Percentiles rank a stretch among this genome's conserved stretches.
Conservation (phyloP, 192 early-diverging fungal genomes). For the Coemansia sp. region DNA sequence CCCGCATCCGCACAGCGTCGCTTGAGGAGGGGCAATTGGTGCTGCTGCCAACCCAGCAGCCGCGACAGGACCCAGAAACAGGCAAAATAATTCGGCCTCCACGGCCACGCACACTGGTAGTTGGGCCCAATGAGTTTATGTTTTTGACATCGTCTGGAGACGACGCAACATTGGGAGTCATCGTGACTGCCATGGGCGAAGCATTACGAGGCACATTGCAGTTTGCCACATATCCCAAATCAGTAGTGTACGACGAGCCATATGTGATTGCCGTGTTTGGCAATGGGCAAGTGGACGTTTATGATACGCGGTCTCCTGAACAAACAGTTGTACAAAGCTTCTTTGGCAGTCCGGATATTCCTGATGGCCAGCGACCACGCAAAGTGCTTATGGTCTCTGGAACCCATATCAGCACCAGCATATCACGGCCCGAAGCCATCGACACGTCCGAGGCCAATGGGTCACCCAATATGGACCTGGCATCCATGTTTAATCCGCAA, state of each 20-base stretch:
- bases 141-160: constrained; percentile 44
- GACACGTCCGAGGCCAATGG: constrained; percentile 2
- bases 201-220: constrained; percentile 49
- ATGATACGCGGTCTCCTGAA: constrained; percentile 39
- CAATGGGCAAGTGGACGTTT: constrained; percentile 28
- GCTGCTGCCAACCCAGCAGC: constrained; percentile 50
- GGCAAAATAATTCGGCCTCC: constrained; percentile 38
- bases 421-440: constrained; percentile 24
- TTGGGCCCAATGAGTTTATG: constrained; percentile 49
- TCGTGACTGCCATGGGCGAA: constrained; percentile 51
- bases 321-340: constrained; percentile 32
- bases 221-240: constrained; percentile 43
- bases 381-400: constrained; percentile 17
- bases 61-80: constrained; percentile 23
- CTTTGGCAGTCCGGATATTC: constrained; percentile 5
- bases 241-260: constrained; percentile 45
- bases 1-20: constrained; percentile 18
- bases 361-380: constrained; percentile 13
- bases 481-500: background rate
- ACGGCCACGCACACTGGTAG: constrained; percentile 47
- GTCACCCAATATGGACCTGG: background rate
- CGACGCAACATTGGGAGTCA: constrained; percentile 45
- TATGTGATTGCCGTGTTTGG: constrained; percentile 32
- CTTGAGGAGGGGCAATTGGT: constrained; percentile 24
- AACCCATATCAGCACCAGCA: constrained; percentile 4